A percentile compares a stretch with the other conserved stretches of the same genome.
phyloP scores from a whole-genome alignment of 2,329 filamentous ascomycete species.

The Pseudogymnoascus sp. region DNA sequence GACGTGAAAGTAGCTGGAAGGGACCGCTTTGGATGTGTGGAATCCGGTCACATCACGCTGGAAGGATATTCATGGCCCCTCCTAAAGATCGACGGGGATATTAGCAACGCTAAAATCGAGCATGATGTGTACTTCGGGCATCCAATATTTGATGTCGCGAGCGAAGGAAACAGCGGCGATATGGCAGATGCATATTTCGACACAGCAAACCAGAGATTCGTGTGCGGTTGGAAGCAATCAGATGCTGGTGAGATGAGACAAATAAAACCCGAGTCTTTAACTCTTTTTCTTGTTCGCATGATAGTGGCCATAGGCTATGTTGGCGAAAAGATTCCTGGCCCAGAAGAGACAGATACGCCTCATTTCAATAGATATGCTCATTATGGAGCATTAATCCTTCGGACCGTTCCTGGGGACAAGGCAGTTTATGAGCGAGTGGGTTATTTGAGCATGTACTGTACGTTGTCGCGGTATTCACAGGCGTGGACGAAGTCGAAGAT shows the following conservation, averaged over 20 bases:
- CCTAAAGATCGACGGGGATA: neutral
- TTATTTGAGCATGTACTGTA: neutral
- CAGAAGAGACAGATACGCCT: neutral
- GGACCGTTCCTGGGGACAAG: neutral
- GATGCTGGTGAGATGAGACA: neutral
- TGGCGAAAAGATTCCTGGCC: neutral
- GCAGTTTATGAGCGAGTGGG: neutral
- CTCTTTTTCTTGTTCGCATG: neutral
- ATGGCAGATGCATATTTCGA: neutral
- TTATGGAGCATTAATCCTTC: neutral
- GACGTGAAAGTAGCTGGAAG: neutral
- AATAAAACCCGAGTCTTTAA: neutral
- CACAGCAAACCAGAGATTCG: neutral
- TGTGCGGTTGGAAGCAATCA: neutral
- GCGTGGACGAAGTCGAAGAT: neutral
- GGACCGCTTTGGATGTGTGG: neutral
- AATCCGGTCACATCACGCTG: neutral
- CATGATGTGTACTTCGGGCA: neutral
- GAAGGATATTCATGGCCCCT: neutral
- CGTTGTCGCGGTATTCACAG: neutral
- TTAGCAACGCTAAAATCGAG: neutral
- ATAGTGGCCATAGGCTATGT: neutral
- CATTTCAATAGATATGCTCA: neutral
- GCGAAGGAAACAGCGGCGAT: neutral
- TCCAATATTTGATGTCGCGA: neutral